Conservation (phyloP, 139 green algal genomes). For the Chlamydomonas sp. region DNA sequence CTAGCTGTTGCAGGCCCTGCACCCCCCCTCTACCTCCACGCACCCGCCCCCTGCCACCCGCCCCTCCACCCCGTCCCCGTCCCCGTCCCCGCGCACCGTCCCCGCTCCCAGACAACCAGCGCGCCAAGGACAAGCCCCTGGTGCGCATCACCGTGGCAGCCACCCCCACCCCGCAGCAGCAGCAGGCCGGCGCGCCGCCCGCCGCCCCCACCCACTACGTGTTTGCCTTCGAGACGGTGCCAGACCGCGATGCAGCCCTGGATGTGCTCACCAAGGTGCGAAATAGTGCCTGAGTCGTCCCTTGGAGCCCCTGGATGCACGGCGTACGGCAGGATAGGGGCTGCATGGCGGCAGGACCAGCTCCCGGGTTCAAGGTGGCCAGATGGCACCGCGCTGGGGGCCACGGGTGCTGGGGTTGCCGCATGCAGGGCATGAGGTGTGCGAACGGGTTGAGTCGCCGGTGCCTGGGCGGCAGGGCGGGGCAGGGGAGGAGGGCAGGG, state of each 20-base stretch:
- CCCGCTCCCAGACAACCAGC: constrained; percentile 18
- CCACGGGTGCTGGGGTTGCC: background rate
- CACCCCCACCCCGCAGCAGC: background rate
- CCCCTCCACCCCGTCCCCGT: background rate
- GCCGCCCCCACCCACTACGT: constrained; percentile 1
- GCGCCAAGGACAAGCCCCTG: constrained; percentile 28
- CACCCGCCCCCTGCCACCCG: background rate
- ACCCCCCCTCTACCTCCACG: background rate
- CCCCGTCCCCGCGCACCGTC: background rate
- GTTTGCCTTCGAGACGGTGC: constrained; percentile 31
- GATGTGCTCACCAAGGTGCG: constrained; percentile 30
- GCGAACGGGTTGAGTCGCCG: too few relatives aligned
- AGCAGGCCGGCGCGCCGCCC: background rate
- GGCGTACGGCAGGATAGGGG: background rate
- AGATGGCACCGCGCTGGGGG: background rate
- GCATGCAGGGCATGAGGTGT: too few relatives aligned
- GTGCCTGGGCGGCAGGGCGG: too few relatives aligned
- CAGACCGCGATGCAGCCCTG: constrained; percentile 23
- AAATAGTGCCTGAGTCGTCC: background rate
- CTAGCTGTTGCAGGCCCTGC: too few relatives aligned
- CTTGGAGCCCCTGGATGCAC: background rate
- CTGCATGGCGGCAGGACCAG: background rate
- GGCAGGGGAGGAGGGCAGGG: too few relatives aligned
- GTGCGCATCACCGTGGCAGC: constrained; percentile 4
- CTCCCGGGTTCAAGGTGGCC: background rate